phyloP scores from a whole-genome alignment of 2,329 filamentous ascomycete genomes.

The Botryosphaeria dothidea region DNA sequence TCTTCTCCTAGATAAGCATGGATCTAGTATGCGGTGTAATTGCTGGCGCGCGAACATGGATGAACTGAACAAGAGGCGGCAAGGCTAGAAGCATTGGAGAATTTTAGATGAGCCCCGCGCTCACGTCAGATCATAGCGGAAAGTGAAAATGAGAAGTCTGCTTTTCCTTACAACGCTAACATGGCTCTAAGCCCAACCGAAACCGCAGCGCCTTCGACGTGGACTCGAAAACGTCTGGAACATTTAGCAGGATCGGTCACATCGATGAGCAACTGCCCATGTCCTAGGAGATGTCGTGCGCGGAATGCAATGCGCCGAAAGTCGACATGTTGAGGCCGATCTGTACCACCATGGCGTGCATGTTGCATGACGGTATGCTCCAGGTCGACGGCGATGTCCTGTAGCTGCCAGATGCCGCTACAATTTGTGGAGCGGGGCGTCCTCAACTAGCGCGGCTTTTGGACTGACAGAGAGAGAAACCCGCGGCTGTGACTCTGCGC shows the following conservation, averaged over 20 bases:
- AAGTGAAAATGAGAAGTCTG: not conserved
- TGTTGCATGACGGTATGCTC: not conserved
- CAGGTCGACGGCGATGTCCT: not conserved
- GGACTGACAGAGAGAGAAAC: not conserved
- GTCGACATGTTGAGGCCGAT: not conserved
- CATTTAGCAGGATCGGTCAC: not conserved
- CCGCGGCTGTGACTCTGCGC: not conserved
- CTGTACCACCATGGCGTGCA: not conserved
- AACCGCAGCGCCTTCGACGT: no score
- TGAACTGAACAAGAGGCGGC: no score
- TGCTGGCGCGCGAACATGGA: no score
- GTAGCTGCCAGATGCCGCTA: not conserved
- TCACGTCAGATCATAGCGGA: not conserved
- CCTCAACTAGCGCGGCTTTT: not conserved
- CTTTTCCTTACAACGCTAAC: no score
- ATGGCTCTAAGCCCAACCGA: no score
- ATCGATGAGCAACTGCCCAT: no score
- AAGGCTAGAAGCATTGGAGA: not conserved
- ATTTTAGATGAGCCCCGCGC: not conserved
- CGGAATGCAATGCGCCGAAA: not conserved
- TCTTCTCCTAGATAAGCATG: no score
- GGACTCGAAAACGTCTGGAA: no score
- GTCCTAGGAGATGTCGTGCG: not conserved
- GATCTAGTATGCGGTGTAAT: no score
- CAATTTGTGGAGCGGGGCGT: no score